These are phyloP conservation scores for Leccinum incarnatum DNA, from an alignment of 768 basidiomycete genomes.

Conservation along the genomic window DNA sequence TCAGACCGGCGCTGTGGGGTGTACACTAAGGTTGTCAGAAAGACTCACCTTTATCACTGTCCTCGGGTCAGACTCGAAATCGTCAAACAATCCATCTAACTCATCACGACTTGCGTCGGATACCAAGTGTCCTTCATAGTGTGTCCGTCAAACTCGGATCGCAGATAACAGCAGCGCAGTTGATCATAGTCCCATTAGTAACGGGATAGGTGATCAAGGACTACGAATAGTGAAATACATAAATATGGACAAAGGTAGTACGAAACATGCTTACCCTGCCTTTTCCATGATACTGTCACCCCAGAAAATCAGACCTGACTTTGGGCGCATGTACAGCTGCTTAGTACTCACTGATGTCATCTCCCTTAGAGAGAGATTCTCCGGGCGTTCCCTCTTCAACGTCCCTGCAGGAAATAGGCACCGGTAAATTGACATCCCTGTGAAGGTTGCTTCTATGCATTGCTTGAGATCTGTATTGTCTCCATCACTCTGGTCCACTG, in stretches of 20 bases:
- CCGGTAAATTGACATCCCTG: slow-evolving; percentile 41
- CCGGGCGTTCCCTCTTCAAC: slow-evolving; percentile 25
- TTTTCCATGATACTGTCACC: slow-evolving; percentile 13
- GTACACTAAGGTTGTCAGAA: neutral
- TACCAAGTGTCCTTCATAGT: slow-evolving; percentile 34
- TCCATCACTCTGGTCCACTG: neutral
- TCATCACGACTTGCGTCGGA: slow-evolving; percentile 31
- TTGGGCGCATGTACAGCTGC: neutral
- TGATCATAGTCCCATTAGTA: slow-evolving; percentile 35
- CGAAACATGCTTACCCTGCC: neutral
- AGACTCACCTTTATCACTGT: slow-evolving; percentile 27
- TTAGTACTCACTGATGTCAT: slow-evolving; percentile 20
- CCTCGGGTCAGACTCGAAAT: slow-evolving; percentile 38
- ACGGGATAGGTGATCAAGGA: slow-evolving; percentile 41
- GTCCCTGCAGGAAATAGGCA: slow-evolving; percentile 34
- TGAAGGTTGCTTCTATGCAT: slow-evolving; percentile 35
- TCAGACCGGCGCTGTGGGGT: neutral
- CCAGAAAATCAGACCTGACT: slow-evolving; percentile 9
- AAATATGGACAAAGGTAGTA: neutral
- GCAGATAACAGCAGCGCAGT: slow-evolving; percentile 32
- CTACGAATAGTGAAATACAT: slow-evolving; percentile 24
- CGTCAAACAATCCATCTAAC: slow-evolving; percentile 25
- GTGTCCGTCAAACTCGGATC: slow-evolving; percentile 31
- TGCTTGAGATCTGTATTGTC: slow-evolving; percentile 4
- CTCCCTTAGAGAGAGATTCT: slow-evolving; percentile 17